Evolutionary conservation across 2,329 filamentous ascomycete species (phyloP).

Genomic region (Ophiocordyceps camponoti-rufipedis): DNA sequence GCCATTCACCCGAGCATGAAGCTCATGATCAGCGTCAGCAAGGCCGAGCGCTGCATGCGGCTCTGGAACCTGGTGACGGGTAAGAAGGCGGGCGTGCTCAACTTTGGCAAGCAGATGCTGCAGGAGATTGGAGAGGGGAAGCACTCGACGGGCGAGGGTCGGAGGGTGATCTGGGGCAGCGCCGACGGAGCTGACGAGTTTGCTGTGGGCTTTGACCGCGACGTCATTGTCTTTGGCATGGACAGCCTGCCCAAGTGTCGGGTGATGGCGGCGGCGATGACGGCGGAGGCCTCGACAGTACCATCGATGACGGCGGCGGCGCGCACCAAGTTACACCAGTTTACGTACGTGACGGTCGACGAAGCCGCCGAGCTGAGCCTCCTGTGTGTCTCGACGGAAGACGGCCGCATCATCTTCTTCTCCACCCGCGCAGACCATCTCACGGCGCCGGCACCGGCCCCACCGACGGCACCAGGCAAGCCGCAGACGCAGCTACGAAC

Average conservation of each 20-base stretch:
- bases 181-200: conserved; percentile 62
- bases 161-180: conserved; percentile 62
- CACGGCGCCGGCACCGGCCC: too few relatives aligned
- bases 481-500: conserved; percentile 23
- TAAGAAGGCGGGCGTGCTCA: conserved; percentile 84
- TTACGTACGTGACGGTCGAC: conserved; percentile 49
- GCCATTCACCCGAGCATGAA: conserved; percentile 94
- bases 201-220: conserved; percentile 74
- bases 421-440: conserved; percentile 41
- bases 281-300: neutral
- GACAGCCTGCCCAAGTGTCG: conserved; percentile 68
- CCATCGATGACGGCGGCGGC: conserved; percentile 19
- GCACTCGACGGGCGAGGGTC: conserved; percentile 64
- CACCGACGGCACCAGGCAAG: conserved; percentile 6
- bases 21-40: conserved; percentile 83
- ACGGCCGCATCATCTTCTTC: conserved; percentile 74
- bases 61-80: conserved; percentile 95
- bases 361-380: conserved; percentile 22
- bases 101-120: conserved; percentile 59
- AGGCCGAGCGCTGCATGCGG: conserved; percentile 78
- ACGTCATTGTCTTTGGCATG: conserved; percentile 70
- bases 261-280: conserved; percentile 31
- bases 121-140: conserved; percentile 58
- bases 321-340: conserved; percentile 66
- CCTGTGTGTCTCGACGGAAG: conserved; percentile 71